These are phyloP conservation scores for Apiospora koreana DNA, from an alignment of 2,329 filamentous ascomycete genomes.

Conservation along the genomic window DNA sequence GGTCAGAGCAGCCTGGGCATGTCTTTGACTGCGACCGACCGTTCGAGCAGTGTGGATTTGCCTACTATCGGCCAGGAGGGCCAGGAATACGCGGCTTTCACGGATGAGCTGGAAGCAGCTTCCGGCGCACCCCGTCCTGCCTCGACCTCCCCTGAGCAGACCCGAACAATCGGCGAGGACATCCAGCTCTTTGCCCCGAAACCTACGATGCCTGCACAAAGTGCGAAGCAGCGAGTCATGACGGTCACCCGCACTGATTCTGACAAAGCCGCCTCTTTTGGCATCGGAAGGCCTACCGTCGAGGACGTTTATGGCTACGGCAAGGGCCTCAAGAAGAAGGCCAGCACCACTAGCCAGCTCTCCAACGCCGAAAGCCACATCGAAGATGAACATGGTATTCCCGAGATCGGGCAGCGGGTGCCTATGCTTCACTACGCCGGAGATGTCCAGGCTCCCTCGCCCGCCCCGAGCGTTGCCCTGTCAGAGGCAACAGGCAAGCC, in stretches of 20 bases:
- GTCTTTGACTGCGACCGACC: slow-evolving; percentile 40
- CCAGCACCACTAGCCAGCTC: slow-evolving; percentile 55
- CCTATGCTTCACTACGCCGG: slow-evolving; percentile 92
- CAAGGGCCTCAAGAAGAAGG: slow-evolving; percentile 62
- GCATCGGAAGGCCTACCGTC: slow-evolving; percentile 69
- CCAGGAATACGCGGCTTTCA: slow-evolving; percentile 72
- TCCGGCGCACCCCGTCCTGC: slow-evolving; percentile 37
- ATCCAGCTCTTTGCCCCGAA: slow-evolving; percentile 87
- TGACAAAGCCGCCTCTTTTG: slow-evolving; percentile 80
- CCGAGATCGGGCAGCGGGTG: slow-evolving; percentile 87
- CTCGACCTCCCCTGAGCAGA: slow-evolving; percentile 65
- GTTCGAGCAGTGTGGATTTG: slow-evolving; percentile 76
- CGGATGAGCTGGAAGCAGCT: slow-evolving; percentile 47
- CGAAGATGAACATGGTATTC: slow-evolving; percentile 84
- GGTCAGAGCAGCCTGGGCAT: slow-evolving; percentile 37
- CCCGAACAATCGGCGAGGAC: slow-evolving; percentile 75
- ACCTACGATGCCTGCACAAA: slow-evolving; percentile 78
- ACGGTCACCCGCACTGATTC: slow-evolving; percentile 90
- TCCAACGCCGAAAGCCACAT: slow-evolving; percentile 53
- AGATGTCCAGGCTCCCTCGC: slow-evolving; percentile 93
- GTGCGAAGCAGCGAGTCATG: slow-evolving; percentile 80
- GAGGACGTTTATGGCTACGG: slow-evolving; percentile 52
- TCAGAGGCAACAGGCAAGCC: slow-evolving; percentile 30
- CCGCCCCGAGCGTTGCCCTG: slow-evolving; percentile 53
- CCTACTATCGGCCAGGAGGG: slow-evolving; percentile 90